Evolutionary conservation across 2,329 filamentous ascomycete species (phyloP), one percentile per base, ranked within the genome.

Genomic region (Colletotrichum coccodes): DNA sequence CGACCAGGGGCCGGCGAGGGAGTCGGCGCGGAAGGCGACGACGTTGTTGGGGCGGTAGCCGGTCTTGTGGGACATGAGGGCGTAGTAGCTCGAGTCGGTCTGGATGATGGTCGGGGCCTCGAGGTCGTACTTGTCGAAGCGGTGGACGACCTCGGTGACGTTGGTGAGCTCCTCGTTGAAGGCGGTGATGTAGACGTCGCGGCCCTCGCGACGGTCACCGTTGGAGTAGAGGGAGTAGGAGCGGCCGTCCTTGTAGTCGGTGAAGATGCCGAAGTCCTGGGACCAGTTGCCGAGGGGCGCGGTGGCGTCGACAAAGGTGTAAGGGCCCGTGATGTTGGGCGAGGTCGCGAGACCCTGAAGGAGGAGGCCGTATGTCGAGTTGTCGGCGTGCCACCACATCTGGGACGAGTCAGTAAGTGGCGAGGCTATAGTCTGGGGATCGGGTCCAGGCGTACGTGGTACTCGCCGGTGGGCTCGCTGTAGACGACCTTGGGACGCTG

Each of bases 381-480:
- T 88, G 68, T 89, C 87, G 34, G 87, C 87, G 69, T 90, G 87
- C 87, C 87, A 90, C 83, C 85, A 86, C 86, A 87, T 87, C 75
- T 87, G n/a, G 0, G 1, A 0, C 4, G 12, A 73, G 9, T 64
- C 42, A 49, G 40, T 52, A 38, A 66, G 56, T 38, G 16, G 7
- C 16, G 18, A 14, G 47, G 2, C 2, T 3, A 12, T 8, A 3
- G 14, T 4, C 11, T 12, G 9, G 49, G 26, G 11, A 18, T 7
- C 40, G 16, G 23, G 16, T 4, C 5, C 5, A 14, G 1, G 65
- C 81, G 21, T 78, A 88, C 86, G 69, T 90, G 87, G 68, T 90
- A 91, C 72, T 89, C 82, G 3, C 82, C 78, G 0, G 84, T 83
- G 2, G 80, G 79, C 54, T 88, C 78, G 71, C 86, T 89, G 71